These are phyloP conservation scores for Paraphaeosphaeria sporulosa DNA, from an alignment of 2,329 filamentous ascomycete species.

Conservation along the genomic window DNA sequence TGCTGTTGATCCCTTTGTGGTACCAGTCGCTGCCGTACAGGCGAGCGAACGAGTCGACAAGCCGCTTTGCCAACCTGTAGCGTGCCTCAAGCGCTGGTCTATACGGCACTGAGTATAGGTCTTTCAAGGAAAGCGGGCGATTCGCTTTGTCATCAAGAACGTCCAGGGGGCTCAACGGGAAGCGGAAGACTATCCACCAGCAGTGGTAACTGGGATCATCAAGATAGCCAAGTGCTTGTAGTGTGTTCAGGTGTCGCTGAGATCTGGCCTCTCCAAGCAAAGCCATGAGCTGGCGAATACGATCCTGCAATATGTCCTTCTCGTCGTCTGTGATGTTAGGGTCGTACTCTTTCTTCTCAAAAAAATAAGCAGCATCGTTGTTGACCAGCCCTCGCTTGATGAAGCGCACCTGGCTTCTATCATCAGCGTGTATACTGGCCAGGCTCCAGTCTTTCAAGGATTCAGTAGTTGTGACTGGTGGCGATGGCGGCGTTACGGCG, in stretches of 20 bases:
- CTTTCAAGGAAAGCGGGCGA: conserved; percentile 8
- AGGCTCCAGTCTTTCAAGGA: conserved; percentile 9
- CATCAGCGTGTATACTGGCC: not conserved
- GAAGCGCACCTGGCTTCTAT: conserved; percentile 4
- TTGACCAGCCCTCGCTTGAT: not conserved
- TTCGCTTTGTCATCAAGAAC: not conserved
- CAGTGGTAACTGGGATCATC: conserved; percentile 15
- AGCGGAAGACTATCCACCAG: conserved; percentile 21
- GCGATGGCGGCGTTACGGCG: not conserved
- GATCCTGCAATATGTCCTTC: conserved; percentile 16
- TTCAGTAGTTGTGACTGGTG: not conserved
- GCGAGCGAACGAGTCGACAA: conserved; percentile 13
- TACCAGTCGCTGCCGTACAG: conserved; percentile 18
- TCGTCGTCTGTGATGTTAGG: conserved; percentile 9
- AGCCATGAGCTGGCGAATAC: conserved; percentile 11
- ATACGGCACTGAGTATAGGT: not conserved
- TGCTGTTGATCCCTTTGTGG: conserved; percentile 20
- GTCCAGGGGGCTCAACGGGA: conserved; percentile 11
- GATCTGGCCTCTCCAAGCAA: conserved; percentile 5
- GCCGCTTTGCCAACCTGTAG: conserved; percentile 13
- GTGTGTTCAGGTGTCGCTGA: conserved; percentile 11
- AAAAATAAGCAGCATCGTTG: conserved; percentile 10
- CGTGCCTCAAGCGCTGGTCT: conserved; percentile 15
- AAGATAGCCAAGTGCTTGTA: conserved; percentile 12
- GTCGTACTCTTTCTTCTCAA: conserved; percentile 23